A percentile compares a stretch with the other conserved stretches of the same genome.
phyloP scores from a whole-genome alignment of 306 rosid species.

The Medicago lupulina region DNA sequence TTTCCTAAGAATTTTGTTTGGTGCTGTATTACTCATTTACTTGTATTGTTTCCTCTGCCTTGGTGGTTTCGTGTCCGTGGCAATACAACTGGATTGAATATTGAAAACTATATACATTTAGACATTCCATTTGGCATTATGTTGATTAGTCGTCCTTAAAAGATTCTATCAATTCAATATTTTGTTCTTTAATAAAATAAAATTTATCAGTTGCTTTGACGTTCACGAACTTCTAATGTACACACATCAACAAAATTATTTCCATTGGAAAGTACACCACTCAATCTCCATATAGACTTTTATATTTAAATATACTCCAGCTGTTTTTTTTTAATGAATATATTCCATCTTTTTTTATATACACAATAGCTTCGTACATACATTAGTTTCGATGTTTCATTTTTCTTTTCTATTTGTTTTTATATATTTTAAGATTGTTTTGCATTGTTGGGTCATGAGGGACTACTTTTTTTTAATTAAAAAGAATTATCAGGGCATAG shows the following conservation, averaged over 20 bases:
- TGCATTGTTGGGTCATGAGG: too few species aligned
- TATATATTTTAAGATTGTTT: too few species aligned
- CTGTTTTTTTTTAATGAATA: too few species aligned
- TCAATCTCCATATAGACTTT: not conserved
- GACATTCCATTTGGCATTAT: not conserved
- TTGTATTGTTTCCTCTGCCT: not conserved
- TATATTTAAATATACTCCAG: too few species aligned
- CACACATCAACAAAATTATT: not conserved
- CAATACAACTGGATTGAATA: not conserved
- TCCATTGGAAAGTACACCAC: not conserved
- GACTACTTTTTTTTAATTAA: too few species aligned
- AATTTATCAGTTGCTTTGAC: not conserved
- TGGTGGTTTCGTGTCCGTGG: not conserved
- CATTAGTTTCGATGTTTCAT: too few species aligned
- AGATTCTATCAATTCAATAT: conserved; percentile 2
- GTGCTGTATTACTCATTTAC: not conserved
- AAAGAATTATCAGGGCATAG: too few species aligned
- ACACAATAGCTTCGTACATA: too few species aligned
- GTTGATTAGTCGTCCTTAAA: not conserved
- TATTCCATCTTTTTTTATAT: too few species aligned
- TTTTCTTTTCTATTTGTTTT: too few species aligned
- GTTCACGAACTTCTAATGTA: not conserved
- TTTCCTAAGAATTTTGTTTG: not conserved
- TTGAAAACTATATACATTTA: not conserved
- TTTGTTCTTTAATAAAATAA: not conserved